These are phyloP conservation scores for Hydrangea macrophylla DNA, from an alignment of 148 eudicot genomes.

Conservation along the genomic window DNA sequence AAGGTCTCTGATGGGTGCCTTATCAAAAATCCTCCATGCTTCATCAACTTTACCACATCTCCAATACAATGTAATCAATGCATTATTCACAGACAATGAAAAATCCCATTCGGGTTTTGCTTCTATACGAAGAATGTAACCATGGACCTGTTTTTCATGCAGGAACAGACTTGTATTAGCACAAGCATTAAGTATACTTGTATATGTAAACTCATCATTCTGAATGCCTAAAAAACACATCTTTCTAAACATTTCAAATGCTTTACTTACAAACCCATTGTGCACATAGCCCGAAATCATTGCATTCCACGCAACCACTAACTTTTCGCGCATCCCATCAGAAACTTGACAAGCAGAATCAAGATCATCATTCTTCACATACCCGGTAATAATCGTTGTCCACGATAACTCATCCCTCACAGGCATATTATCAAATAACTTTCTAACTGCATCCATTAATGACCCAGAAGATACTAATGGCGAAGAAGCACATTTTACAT, in stretches of 20 bases:
- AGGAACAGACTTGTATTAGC: slow-evolving; percentile 38
- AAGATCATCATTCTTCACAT: slow-evolving; percentile 50
- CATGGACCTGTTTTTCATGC: slow-evolving; percentile 52
- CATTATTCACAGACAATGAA: slow-evolving; percentile 44
- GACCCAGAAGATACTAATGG: slow-evolving; percentile 21
- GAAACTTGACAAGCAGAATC: slow-evolving; percentile 39
- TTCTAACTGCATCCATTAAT: slow-evolving; percentile 44
- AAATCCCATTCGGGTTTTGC: slow-evolving; percentile 22
- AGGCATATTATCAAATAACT: slow-evolving; percentile 48
- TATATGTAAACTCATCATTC: slow-evolving; percentile 55
- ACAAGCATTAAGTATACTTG: slow-evolving; percentile 55
- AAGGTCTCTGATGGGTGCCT: slow-evolving; percentile 41
- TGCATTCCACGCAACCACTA: slow-evolving; percentile 58
- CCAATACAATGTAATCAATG: slow-evolving; percentile 52
- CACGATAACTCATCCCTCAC: slow-evolving; percentile 53
- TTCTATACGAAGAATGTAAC: slow-evolving; percentile 45
- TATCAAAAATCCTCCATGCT: slow-evolving; percentile 40
- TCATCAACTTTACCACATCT: slow-evolving; percentile 43
- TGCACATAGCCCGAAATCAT: too few species aligned
- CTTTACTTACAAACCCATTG: slow-evolving; percentile 38
- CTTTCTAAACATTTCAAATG: slow-evolving; percentile 41
- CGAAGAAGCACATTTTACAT: slow-evolving; percentile 55
- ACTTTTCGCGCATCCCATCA: slow-evolving; percentile 35
- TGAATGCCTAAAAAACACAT: slow-evolving; percentile 35
- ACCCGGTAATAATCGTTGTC: slow-evolving; percentile 66